These are phyloP conservation scores for Fraxinus greggii DNA, from an alignment of 305 asterid genomes.

Conservation along the genomic window DNA sequence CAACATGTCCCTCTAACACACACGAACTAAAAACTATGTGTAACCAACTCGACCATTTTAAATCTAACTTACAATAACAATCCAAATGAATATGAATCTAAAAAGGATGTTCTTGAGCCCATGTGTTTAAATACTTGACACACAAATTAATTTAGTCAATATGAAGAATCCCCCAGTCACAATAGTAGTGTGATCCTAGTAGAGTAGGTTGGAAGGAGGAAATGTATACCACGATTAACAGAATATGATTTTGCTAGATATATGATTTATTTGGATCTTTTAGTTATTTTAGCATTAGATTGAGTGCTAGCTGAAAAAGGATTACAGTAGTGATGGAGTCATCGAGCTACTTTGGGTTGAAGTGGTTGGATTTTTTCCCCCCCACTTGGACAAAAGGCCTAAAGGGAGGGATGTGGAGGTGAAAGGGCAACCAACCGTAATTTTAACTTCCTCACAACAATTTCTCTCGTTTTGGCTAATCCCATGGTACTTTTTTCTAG, in stretches of 20 bases:
- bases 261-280: neutral
- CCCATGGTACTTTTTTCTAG: neutral
- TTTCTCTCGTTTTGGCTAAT: neutral
- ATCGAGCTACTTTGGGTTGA: neutral
- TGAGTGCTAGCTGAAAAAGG: neutral
- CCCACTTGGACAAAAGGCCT: neutral
- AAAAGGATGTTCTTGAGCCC: no score
- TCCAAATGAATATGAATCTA: no score
- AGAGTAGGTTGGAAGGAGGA: neutral
- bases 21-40: no score
- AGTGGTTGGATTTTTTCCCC: neutral
- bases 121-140: no score
- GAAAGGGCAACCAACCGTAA: neutral
- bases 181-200: neutral
- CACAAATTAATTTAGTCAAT: no score
- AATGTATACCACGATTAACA: neutral
- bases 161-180: neutral
- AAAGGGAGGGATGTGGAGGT: neutral
- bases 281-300: neutral
- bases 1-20: no score
- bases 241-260: neutral
- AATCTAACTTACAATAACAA: no score
- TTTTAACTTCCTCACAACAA: neutral
- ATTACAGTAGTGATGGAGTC: neutral
- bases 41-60: no score